Conservation (phyloP, 2,329 filamentous ascomycete genomes). For the Talaromyces islandicus region DNA sequence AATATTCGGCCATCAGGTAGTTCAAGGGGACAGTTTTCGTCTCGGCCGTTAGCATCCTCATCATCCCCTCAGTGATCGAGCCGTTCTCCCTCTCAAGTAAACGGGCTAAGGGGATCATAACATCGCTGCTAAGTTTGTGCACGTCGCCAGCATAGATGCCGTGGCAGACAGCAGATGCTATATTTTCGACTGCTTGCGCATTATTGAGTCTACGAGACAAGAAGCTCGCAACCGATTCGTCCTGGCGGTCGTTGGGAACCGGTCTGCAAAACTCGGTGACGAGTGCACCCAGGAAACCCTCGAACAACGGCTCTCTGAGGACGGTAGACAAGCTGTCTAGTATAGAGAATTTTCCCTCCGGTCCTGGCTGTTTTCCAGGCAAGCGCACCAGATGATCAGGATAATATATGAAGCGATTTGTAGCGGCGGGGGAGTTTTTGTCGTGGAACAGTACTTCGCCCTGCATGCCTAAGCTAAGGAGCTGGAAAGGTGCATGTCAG, state of each 20-base stretch:
- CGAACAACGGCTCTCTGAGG: constrained; percentile 52
- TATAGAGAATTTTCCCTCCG: constrained; percentile 13
- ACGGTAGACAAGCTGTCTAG: constrained; percentile 25
- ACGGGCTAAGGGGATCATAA: constrained; percentile 49
- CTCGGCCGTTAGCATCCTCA: constrained; percentile 10
- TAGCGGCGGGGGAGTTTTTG: constrained; percentile 46
- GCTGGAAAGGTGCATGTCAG: constrained; percentile 33
- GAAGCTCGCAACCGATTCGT: constrained; percentile 69
- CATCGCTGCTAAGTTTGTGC: constrained; percentile 68
- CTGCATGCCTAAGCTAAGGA: constrained; percentile 52
- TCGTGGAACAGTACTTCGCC: constrained; percentile 52
- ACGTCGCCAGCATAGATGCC: constrained; percentile 92
- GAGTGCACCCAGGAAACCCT: constrained; percentile 36
- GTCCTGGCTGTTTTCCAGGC: constrained; percentile 37
- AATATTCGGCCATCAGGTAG: constrained; percentile 21
- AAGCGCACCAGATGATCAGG: constrained; percentile 70
- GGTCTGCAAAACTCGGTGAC: constrained; percentile 25
- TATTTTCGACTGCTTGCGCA: constrained; percentile 58
- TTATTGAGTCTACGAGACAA: constrained; percentile 51
- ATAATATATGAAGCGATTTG: constrained; percentile 79
- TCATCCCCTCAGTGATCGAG: constrained; percentile 15
- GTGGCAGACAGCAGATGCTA: constrained; percentile 70
- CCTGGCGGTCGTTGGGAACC: constrained; percentile 34
- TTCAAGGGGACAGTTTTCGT: constrained; percentile 17
- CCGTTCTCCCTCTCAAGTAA: constrained; percentile 38